Percentiles rank a stretch among this genome's conserved stretches.
Conservation (phyloP, 2,329 filamentous ascomycete species). For the Talaromyces verruculosus region DNA sequence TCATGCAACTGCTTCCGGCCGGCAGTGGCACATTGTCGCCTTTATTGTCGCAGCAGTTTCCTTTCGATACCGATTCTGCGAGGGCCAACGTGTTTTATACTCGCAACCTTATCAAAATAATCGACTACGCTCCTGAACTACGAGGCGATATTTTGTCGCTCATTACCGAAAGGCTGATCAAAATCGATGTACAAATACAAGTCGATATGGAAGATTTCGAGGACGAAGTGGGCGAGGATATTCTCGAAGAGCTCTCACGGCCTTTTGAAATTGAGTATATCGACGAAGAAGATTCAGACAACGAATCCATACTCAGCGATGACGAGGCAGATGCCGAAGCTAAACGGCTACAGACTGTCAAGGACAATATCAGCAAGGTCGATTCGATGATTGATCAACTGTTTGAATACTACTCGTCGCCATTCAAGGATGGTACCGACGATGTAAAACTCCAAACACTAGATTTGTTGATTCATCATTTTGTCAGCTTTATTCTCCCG, state of each 20-base stretch:
- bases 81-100: slow-evolving; percentile 85
- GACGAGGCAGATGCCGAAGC: slow-evolving; percentile 50
- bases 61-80: slow-evolving; percentile 72
- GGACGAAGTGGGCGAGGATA: slow-evolving; percentile 75
- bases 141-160: slow-evolving; percentile 78
- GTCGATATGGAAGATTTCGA: slow-evolving; percentile 90
- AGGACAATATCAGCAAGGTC: slow-evolving; percentile 83
- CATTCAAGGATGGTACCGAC: slow-evolving; percentile 68
- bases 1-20: slow-evolving; percentile 79
- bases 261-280: slow-evolving; percentile 43
- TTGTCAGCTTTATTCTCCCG: slow-evolving; percentile 81
- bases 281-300: slow-evolving; percentile 61
- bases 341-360: slow-evolving; percentile 65
- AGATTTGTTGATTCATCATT: slow-evolving; percentile 78
- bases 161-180: slow-evolving; percentile 82
- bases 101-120: slow-evolving; percentile 75
- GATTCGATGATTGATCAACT: slow-evolving; percentile 85
- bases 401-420: slow-evolving; percentile 76
- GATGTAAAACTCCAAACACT: slow-evolving; percentile 71
- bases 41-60: slow-evolving; percentile 68
- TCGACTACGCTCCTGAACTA: slow-evolving; percentile 74
- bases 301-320: slow-evolving; percentile 60
- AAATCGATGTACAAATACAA: slow-evolving; percentile 94
- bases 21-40: slow-evolving; percentile 69
- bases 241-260: slow-evolving; percentile 52